Evolutionary conservation across 208 protist genomes (phyloP).

Genomic region (Trypanosoma theileri): DNA sequence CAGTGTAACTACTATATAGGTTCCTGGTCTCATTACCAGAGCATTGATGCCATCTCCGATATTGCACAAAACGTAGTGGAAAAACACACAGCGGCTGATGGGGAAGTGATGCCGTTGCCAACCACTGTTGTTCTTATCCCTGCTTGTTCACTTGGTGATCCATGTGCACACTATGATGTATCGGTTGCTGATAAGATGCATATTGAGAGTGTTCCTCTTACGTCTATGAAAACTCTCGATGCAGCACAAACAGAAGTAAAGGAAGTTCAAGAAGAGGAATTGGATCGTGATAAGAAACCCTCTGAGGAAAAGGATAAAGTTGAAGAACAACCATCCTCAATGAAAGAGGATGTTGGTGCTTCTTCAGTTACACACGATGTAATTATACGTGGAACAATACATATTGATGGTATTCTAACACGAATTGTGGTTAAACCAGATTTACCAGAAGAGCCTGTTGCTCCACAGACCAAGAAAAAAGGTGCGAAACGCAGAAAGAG

Average conservation of each 20-base stretch:
- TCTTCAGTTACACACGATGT: slow-evolving; percentile 47
- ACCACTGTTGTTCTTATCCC: slow-evolving; percentile 63
- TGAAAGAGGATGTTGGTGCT: slow-evolving; percentile 30
- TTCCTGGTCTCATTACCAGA: slow-evolving; percentile 65
- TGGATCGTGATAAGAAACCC: not conserved
- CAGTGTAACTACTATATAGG: slow-evolving; percentile 69
- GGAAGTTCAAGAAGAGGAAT: not conserved
- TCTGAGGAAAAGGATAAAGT: slow-evolving; percentile 26
- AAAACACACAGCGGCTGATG: slow-evolving; percentile 50
- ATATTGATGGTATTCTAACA: slow-evolving; percentile 57
- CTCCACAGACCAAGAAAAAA: slow-evolving; percentile 25
- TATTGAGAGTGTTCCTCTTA: slow-evolving; percentile 54
- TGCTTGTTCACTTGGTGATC: slow-evolving; percentile 8
- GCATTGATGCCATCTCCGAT: slow-evolving; percentile 51
- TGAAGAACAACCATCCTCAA: slow-evolving; percentile 16
- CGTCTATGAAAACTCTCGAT: slow-evolving; percentile 23
- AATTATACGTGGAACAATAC: slow-evolving; percentile 40
- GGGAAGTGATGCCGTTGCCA: slow-evolving; percentile 46
- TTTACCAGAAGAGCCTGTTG: slow-evolving; percentile 39
- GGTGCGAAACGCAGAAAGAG: slow-evolving; percentile 44
- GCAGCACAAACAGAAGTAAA: not conserved
- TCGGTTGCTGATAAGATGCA: slow-evolving; percentile 52
- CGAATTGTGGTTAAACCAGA: slow-evolving; percentile 72
- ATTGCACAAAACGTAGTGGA: slow-evolving; percentile 47
- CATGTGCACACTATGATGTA: slow-evolving; percentile 20